A percentile compares a stretch with the other conserved stretches of the same genome.
phyloP scores from a whole-genome alignment of 2,329 filamentous ascomycete genomes.

The Alternaria triticimaculans region DNA sequence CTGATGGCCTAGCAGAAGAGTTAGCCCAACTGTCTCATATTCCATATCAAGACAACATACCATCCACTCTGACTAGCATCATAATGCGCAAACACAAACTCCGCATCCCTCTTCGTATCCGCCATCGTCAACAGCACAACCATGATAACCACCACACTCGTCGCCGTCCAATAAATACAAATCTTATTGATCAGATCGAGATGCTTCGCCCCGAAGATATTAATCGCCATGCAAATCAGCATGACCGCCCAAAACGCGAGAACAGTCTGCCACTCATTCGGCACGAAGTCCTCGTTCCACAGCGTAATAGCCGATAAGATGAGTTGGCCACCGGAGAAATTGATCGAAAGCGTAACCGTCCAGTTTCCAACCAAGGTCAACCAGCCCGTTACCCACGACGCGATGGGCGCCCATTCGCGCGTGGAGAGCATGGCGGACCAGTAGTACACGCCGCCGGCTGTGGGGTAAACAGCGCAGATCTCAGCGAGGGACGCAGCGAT shows the following conservation, averaged over 20 bases:
- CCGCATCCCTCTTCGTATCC: constrained; percentile 62
- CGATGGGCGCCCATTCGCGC: constrained; percentile 69
- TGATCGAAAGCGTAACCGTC: constrained; percentile 70
- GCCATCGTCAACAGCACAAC: constrained; percentile 69
- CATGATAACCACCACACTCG: constrained; percentile 72
- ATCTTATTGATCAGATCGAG: constrained; percentile 74
- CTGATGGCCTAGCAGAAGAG: constrained; percentile 57
- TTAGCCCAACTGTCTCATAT: neutral
- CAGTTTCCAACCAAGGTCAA: constrained; percentile 75
- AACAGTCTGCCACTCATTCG: constrained; percentile 73
- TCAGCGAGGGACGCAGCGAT: constrained; percentile 76
- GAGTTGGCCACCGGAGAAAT: constrained; percentile 70
- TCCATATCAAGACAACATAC: constrained; percentile 39
- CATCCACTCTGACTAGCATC: constrained; percentile 71
- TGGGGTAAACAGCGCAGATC: constrained; percentile 78
- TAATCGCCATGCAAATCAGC: constrained; percentile 68
- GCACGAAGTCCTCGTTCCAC: constrained; percentile 72
- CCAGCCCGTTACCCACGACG: constrained; percentile 75
- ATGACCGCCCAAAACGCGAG: constrained; percentile 76
- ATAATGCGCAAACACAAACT: constrained; percentile 73
- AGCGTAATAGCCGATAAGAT: constrained; percentile 72
- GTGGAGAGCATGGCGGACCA: constrained; percentile 71
- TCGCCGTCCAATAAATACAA: constrained; percentile 75
- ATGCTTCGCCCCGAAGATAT: constrained; percentile 68
- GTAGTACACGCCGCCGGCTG: constrained; percentile 78